Base-by-base conservation (phyloP, 306 rosid species). In the Luffa aegyptiaca region DNA sequence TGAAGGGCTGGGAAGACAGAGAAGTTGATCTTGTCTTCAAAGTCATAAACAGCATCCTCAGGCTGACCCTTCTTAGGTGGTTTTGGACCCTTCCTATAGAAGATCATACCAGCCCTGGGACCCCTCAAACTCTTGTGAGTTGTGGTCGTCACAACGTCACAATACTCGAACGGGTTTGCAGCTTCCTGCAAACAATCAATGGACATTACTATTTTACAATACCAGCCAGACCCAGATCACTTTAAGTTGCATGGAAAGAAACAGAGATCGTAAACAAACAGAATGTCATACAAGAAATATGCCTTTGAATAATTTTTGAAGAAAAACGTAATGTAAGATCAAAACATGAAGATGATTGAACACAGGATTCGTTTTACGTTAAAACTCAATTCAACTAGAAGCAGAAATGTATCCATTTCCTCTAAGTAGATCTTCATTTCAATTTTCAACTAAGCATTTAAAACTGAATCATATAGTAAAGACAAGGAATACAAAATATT, bases 31-130 rank as follows among this genome's bases (percentile, higher is more conserved):
- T 92, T 93, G 91, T 93, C 98, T 83, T 93, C 98, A 72, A 89
- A 92, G 51, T 92, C 97, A 49, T 93, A 92, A 26, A 86, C 92
- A 6, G 96, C 97, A 80, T 85, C 89, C 90, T 94, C 97, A 0
- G 94, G 93, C 83, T 94, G 97, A 66, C 97, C 97, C 86, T 94
- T 92, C 92, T 94, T 92, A n/a, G 96, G 85, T 18, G 96, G 98
- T 44, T 94, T 94, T 18, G 96, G 97, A 39, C 97, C 98, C 87
- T 94, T 92, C 87, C 92, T 45, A 82, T 90, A 90, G 83, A 93
- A 93, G 89, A 93, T 93, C 98, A 93, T 93, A 79, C 98, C 98
- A 1, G 98, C 92, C 90, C 98, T 90, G 0, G 98, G 98, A 78
- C 98, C 98, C 80, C 98, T 89, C 86, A 93, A 88, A 53, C 98